phyloP scores from a whole-genome alignment of 306 rosid genomes.

The Biancaea sappan region DNA sequence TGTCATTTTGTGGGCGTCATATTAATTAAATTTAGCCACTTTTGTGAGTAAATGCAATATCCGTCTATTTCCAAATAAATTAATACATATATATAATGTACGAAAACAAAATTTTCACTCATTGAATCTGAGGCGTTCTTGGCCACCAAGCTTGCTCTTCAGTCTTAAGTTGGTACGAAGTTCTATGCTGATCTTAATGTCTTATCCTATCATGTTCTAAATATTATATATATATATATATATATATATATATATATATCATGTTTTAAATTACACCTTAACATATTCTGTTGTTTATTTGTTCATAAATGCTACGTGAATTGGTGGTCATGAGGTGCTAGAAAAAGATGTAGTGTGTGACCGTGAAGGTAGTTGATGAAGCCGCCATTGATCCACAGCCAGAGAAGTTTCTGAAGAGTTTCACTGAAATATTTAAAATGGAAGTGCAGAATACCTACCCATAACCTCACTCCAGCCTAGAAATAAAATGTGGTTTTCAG shows the following conservation, averaged over 20 bases:
- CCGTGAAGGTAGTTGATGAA: constrained; percentile 25
- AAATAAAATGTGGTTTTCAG: constrained; percentile 32
- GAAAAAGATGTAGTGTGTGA: no score
- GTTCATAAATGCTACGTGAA: background rate
- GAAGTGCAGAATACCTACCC: no score
- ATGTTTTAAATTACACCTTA: background rate
- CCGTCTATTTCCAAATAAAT: background rate
- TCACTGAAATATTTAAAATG: background rate
- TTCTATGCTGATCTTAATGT: no score
- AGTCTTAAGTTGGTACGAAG: background rate
- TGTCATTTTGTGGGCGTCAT: background rate
- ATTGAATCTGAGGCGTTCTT: background rate
- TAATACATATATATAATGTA: no score
- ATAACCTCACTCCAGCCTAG: no score
- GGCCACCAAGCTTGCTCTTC: background rate
- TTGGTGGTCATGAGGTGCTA: background rate
- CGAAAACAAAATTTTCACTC: background rate
- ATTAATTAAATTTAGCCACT: no score
- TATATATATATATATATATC: background rate
- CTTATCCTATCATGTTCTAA: background rate
- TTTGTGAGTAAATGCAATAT: background rate
- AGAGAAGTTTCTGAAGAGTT: constrained; percentile 14
- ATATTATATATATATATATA: background rate
- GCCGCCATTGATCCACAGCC: constrained; percentile 18
- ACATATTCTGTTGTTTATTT: background rate